Evolutionary conservation across 768 basidiomycete genomes (phyloP), one percentile per base, ranked within the genome.

Genomic region (Boletus rex-veris): DNA sequence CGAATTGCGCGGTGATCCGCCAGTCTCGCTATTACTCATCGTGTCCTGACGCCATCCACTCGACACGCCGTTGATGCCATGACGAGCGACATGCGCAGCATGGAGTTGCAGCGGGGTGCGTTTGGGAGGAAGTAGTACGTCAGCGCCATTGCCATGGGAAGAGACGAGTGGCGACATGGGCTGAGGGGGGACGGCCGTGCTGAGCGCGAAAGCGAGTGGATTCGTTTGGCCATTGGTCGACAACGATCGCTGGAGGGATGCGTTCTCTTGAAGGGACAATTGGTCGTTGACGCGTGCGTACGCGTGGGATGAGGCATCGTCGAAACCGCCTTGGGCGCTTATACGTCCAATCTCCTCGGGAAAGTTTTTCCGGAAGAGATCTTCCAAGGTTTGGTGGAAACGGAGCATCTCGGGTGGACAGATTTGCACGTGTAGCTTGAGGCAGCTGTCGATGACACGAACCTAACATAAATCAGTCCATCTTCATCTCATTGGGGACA

Each of bases 361-460:
- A 73, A 91, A 93, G 64, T 91, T 91, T 69, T 87, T 90, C 51
- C 76, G 80, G 77, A 92, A 93, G 71, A 93, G 88, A 56, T 80
- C 85, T 66, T 90, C 86, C 42, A 98, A 76, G 0, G 92, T 92
- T 54, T 87, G 85, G 66, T 98, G 95, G 80, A 98, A 98, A 5
- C 85, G 81, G n/a, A 88, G 73, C 80, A 97, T 96, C 67, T 94
- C 92, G 12, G 83, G 80, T 0, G 90, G 83, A 65, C 92, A 94
- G 30, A 96, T 73, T 42, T 83, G 78, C 3, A 84, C 85, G 65
- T 98, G 94, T 6, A 98, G 78, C 60, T 82, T 83, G 49, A 98
- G 77, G 65, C 92, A 94, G 49, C 81, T 83, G 57, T 93, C 88
- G 45, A 98, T 88, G 45, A 87, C 81, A 42, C 85, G 83, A 33